Base-by-base conservation (phyloP, 257 asterid genomes). In the Solanum neorickii region DNA sequence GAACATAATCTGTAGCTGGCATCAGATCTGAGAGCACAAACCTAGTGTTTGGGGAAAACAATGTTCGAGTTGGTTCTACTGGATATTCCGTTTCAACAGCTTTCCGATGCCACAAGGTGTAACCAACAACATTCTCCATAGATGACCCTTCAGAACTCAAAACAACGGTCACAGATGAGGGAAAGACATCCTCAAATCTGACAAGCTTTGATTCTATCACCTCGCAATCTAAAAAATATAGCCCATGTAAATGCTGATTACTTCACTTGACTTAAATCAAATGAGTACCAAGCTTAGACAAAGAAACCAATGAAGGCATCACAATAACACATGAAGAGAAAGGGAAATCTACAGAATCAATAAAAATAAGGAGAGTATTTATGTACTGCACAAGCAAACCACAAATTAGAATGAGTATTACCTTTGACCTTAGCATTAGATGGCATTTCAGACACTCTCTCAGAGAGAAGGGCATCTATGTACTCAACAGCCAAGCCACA, bases 401-500 rank as follows among this genome's bases (percentile, higher is more conserved):
- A 47, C 46, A 82, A 82, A 29, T 47, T 10, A 49, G 85, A 82
- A 82, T 49, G 85, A 49, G 85, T 49, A 14, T 60, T 68, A 87
- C 88, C 83, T 89, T 86, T 85, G 83, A 69, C 25, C 83, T 85
- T 39, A 25, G 41, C 83, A 93, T 96, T 95, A 56, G 94, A 89
- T 59, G 90, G 89, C 46, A 87, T 44, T 87, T 88, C 88, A 59
- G 90, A 88, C 18, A 83, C 89, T 86, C 94, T 90, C 84, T 90
- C 76, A 72, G 95, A 90, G 87, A 89, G 92, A 83, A 92, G 88
- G 47, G 76, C 82, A 85, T 95, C 98, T 4, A 97, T 93, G 72
- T 94, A 92, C 85, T 94, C 96, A 39, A 95, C 85, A 20, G 97
- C 98, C 68, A 90, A 89, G 89, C 94, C 90, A 86, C 99, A 97